Evolutionary conservation across 1,284 basidiomycete genomes (phyloP).

Genomic region (Tetrapyrgos nigripes): DNA sequence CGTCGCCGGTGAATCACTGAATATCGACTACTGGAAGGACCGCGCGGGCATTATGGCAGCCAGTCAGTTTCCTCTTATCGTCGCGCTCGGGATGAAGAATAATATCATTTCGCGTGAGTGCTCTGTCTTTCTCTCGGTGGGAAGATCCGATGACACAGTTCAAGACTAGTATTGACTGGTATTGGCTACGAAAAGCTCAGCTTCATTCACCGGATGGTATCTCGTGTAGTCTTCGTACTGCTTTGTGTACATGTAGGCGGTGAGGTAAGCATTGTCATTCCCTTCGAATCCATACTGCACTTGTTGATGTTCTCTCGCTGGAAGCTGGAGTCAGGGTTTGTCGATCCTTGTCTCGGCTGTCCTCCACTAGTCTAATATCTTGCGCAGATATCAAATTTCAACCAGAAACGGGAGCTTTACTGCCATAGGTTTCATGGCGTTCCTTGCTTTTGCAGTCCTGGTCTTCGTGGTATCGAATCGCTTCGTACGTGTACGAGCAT

Average conservation of each 20-base stretch:
- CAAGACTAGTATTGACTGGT: slow-evolving; percentile 57
- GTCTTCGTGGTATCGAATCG: slow-evolving; percentile 44
- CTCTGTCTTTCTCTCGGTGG: not conserved
- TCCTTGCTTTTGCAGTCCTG: slow-evolving; percentile 43
- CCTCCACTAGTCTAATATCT: too few species aligned
- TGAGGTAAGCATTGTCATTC: slow-evolving; percentile 37
- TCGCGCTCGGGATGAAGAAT: slow-evolving; percentile 69
- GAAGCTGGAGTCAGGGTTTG: slow-evolving; percentile 8
- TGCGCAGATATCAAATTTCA: too few species aligned
- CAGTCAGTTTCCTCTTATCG: slow-evolving; percentile 68
- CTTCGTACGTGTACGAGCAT: slow-evolving; percentile 45
- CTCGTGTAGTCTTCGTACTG: slow-evolving; percentile 52
- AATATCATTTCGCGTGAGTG: slow-evolving; percentile 63
- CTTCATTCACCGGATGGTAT: slow-evolving; percentile 56
- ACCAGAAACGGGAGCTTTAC: too few species aligned
- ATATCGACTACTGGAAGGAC: slow-evolving; percentile 51
- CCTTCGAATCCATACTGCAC: not conserved
- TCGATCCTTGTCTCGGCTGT: not conserved
- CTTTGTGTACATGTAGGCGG: slow-evolving; percentile 56
- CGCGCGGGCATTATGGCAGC: slow-evolving; percentile 57
- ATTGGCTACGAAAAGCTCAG: slow-evolving; percentile 67
- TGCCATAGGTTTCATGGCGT: slow-evolving; percentile 42
- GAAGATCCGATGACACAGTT: not conserved
- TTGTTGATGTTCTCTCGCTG: too few species aligned
- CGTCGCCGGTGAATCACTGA: slow-evolving; percentile 37